phyloP scores from a whole-genome alignment of 2,329 filamentous ascomycete genomes.

The Lasiodiplodia theobromae region DNA sequence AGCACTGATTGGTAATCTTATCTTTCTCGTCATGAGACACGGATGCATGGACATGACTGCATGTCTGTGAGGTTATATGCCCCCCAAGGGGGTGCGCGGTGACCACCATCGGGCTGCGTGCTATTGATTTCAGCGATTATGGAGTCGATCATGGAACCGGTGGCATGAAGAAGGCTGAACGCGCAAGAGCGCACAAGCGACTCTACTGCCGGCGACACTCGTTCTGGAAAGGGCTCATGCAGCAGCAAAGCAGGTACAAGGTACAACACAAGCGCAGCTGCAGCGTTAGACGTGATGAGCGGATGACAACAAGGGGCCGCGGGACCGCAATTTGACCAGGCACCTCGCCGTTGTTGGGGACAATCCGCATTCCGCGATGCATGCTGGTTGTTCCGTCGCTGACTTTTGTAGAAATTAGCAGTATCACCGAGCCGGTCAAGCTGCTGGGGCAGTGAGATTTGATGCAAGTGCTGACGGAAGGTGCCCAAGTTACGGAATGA shows the following conservation, averaged over 20 bases:
- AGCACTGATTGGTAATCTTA: slow-evolving; percentile 11
- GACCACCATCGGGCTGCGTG: slow-evolving; percentile 11
- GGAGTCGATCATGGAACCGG: slow-evolving; percentile 13
- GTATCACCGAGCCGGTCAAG: slow-evolving; percentile 18
- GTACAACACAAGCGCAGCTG: slow-evolving; percentile 26
- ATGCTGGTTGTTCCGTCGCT: neutral
- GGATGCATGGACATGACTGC: slow-evolving; percentile 18
- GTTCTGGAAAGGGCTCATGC: slow-evolving; percentile 22
- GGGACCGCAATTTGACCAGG: slow-evolving; percentile 14
- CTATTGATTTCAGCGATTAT: slow-evolving; percentile 23
- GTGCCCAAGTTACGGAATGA: slow-evolving; percentile 26
- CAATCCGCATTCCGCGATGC: slow-evolving; percentile 26
- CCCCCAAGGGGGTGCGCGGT: slow-evolving; percentile 18
- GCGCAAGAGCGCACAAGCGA: slow-evolving; percentile 16
- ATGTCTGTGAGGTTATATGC: slow-evolving; percentile 2
- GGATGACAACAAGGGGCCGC: slow-evolving; percentile 11
- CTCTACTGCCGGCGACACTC: slow-evolving; percentile 16
- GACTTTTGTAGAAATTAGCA: slow-evolving; percentile 5
- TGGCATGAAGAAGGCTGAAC: slow-evolving; percentile 24
- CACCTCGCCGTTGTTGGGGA: slow-evolving; percentile 19
- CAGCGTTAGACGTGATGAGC: slow-evolving; percentile 14
- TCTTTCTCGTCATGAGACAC: slow-evolving; percentile 15
- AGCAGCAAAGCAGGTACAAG: slow-evolving; percentile 27
- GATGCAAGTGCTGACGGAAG: slow-evolving; percentile 25
- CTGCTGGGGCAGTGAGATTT: slow-evolving; percentile 8